Evolutionary conservation across 1,284 basidiomycete species (phyloP), one percentile per base, ranked within the genome.

Genomic region (Ustilago esculenta): DNA sequence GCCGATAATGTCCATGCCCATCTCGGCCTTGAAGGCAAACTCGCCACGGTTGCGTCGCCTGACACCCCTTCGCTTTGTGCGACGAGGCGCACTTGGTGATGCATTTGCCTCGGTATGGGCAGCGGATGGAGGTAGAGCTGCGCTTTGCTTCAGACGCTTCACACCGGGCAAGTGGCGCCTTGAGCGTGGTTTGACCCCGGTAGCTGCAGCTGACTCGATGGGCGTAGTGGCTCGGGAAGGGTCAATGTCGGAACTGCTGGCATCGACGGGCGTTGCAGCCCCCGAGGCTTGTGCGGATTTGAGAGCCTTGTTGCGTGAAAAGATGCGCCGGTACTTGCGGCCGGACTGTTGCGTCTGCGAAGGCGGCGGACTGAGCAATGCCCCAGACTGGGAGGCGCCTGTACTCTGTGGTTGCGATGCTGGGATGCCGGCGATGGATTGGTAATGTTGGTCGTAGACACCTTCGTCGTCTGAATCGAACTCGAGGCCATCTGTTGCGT

Each of bases 1-100:
- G 1, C 96, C 95, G 3, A 96, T 84, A 39, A 97, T 90, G 77
- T 96, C 94, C 55, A 87, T 86, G 18, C 83, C 82, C 44, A 79
- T 76, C 45, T 80, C 86, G 1, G 88, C 85, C 32, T 87, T 87
- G 73, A 92, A 88, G 75, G 71, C 54, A 43, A 63, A 79, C 12
- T 73, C 70, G n/a, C 57, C 58, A 17, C 42, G 46, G 15, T 58
- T 68, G 90, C 90, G 40, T 84, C 85, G 41, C 25, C 23, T 56
- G 35, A 50, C 37, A 2, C 40, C 45, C 11, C 43, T 47, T 8
- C 50, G 42, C 17, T 36, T 42, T 9, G 21, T 34, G 21, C 49
- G 45, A 21, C 47, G 51, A 36, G 54, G 33, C 25, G 42, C 23
- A 14, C 51, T 17, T 10, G 40, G 15, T 6, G 36, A 20, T 18